Conservation (phyloP, 2,329 filamentous ascomycete species). For the Sordariomycetes sp. region DNA sequence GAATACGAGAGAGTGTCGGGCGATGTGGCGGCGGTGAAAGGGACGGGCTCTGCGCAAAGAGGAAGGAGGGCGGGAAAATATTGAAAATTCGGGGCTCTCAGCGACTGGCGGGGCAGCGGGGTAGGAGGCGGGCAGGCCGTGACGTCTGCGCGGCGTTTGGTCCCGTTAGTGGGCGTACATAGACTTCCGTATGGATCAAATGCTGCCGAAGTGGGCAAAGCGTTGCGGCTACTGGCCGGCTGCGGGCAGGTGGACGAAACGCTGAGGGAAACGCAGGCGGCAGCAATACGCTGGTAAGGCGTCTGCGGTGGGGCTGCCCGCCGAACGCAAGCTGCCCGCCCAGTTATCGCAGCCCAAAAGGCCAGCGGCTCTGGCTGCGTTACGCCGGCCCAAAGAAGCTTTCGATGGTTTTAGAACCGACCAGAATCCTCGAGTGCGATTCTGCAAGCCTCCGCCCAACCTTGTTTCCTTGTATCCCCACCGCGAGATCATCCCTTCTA, state of each 20-base stretch:
- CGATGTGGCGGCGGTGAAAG: background rate
- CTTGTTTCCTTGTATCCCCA: background rate
- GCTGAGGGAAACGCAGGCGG: background rate
- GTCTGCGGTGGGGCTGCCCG: background rate
- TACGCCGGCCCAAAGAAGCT: background rate
- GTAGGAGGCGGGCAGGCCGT: background rate
- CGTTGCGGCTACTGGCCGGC: background rate
- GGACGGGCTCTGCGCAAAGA: background rate
- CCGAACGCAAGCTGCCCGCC: no score
- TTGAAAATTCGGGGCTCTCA: constrained; percentile 1
- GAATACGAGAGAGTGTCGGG: background rate
- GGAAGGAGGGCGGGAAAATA: background rate
- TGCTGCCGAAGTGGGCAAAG: background rate
- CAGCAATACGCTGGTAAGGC: background rate
- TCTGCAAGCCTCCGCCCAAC: background rate
- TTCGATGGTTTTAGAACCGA: background rate
- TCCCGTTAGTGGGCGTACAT: background rate
- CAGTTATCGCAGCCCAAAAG: background rate
- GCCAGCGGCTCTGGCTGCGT: background rate
- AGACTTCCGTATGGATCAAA: background rate
- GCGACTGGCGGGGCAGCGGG: constrained; percentile 2
- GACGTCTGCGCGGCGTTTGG: background rate
- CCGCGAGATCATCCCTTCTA: background rate
- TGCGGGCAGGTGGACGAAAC: background rate
- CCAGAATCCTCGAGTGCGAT: background rate